Evolutionary conservation across 75 land plant genomes (phyloP).

Genomic region (Isoetes taiwanensis): DNA sequence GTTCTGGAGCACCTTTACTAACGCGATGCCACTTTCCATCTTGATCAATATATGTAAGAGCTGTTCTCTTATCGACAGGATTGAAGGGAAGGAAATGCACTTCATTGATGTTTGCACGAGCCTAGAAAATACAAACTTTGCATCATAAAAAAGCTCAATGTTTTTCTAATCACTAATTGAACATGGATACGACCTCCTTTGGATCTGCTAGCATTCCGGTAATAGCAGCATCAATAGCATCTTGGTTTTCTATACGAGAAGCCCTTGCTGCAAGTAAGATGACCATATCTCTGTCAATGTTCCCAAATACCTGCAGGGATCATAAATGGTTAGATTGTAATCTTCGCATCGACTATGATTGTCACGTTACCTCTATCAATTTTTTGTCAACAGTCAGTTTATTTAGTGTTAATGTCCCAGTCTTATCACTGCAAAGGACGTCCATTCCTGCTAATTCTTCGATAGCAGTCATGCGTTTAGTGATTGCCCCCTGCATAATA

Average conservation of each 20-base stretch:
- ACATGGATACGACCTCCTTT: slow-evolving; percentile 41
- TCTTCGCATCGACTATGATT: no score
- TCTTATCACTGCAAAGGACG: slow-evolving; percentile 83
- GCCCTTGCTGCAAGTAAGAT: slow-evolving; percentile 86
- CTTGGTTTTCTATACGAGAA: slow-evolving; percentile 77
- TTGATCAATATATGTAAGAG: slow-evolving; percentile 63
- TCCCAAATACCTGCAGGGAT: slow-evolving; percentile 27
- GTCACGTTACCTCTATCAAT: slow-evolving; percentile 18
- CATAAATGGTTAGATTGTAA: no score
- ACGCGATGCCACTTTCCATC: slow-evolving; percentile 83
- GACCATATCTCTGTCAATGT: slow-evolving; percentile 47
- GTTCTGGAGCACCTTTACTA: slow-evolving; percentile 99
- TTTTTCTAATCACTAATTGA: background rate
- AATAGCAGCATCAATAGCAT: slow-evolving; percentile 85
- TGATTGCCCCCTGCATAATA: slow-evolving; percentile 60
- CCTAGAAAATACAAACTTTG: slow-evolving; percentile 28
- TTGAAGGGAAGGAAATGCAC: slow-evolving; percentile 94
- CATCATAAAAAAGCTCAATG: background rate
- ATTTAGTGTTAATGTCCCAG: slow-evolving; percentile 76
- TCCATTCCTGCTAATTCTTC: slow-evolving; percentile 95
- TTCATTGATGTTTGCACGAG: slow-evolving; percentile 79
- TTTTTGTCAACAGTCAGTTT: slow-evolving; percentile 38
- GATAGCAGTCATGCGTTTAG: slow-evolving; percentile 92
- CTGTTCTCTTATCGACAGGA: slow-evolving; percentile 94
- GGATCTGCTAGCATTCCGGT: slow-evolving; percentile 84